These are phyloP conservation scores for Botrytis byssoidea DNA, from an alignment of 2,329 filamentous ascomycete species.

Conservation along the genomic window DNA sequence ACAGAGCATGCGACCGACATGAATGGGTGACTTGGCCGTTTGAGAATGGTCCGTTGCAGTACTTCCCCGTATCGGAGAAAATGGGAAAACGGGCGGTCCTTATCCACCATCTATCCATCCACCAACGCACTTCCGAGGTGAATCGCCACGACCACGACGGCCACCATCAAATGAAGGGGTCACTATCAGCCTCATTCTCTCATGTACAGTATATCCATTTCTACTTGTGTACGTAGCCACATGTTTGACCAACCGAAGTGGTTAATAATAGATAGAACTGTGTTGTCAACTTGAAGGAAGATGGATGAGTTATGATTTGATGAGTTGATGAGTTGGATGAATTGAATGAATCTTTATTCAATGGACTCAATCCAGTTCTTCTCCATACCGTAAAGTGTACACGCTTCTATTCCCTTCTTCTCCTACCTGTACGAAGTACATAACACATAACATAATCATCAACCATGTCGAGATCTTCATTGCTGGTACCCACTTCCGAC, in stretches of 20 bases:
- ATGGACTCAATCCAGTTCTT: not conserved
- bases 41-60: conserved; percentile 10
- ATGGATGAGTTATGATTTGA: not conserved
- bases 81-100: not conserved
- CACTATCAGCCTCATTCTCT: not conserved
- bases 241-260: conserved; percentile 5
- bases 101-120: not conserved
- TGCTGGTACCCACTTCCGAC: not conserved
- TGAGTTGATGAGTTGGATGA: not conserved
- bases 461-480: conserved; percentile 14
- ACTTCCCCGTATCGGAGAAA: conserved; percentile 1
- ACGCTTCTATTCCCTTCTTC: not conserved
- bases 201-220: conserved; percentile 1
- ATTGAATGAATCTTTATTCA: not conserved
- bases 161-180: conserved; percentile 4
- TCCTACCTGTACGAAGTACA: not conserved
- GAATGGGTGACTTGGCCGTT: conserved; percentile 16
- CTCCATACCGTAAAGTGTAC: not conserved
- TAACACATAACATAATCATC: not conserved
- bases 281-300: conserved; percentile 5
- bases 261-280: conserved; percentile 5
- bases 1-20: conserved; percentile 6
- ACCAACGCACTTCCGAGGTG: conserved; percentile 6
- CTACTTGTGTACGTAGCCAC: not conserved
- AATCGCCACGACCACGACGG: conserved; percentile 6